Base-by-base conservation (phyloP, 1,284 basidiomycete genomes). In the Malassezia brasiliensis region DNA sequence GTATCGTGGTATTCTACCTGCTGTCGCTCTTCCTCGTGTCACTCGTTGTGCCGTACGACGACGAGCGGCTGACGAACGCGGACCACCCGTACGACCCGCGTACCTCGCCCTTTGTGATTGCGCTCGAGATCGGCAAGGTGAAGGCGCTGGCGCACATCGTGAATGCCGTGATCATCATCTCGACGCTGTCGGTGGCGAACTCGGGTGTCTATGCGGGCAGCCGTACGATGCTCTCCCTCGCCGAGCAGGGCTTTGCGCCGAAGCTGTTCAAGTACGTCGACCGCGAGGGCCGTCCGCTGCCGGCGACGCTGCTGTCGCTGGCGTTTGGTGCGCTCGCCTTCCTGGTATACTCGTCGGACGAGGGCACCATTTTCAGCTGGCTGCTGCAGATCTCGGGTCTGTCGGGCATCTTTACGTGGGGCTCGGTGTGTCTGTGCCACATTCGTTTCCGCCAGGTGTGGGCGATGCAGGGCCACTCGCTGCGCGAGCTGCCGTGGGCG, bases 11-110 rank as follows among this genome's bases (percentile, higher is more conserved):
- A 55, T 78, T 80, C 72, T 81, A 79, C 77, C 66, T 81, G 60
- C 72, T 78, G 30, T 77, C 77, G 10, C 81, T 89, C 41, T 72
- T 78, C 54, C 74, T 80, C 59, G 76, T 80, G 53, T 86, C 88
- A 53, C 83, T 80, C 34, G 70, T 79, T 41, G 73, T 80, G 37
- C 78, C 77, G 5, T 77, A 59, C 55, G 56, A 65, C 53, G 42
- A 64, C 63, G 9, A 59, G 11, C 57, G 60, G 56, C 63, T 75
- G 44, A 48, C 44, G 11, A 71, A 67, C 42, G 22, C 38, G 10
- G 53, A 47, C 62, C 58, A 68, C 47, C 61, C 66, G 31, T 66
- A 69, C 53, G 60, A 78, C 49, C 77, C 79, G 20, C 63, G 41
- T 57, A 72, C 54, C 65, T 79, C 77, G 5, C 79, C 79, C 5